Base-by-base conservation (phyloP, 228 moss, liverwort and hornwort species). In the Sphagnum fallax region DNA sequence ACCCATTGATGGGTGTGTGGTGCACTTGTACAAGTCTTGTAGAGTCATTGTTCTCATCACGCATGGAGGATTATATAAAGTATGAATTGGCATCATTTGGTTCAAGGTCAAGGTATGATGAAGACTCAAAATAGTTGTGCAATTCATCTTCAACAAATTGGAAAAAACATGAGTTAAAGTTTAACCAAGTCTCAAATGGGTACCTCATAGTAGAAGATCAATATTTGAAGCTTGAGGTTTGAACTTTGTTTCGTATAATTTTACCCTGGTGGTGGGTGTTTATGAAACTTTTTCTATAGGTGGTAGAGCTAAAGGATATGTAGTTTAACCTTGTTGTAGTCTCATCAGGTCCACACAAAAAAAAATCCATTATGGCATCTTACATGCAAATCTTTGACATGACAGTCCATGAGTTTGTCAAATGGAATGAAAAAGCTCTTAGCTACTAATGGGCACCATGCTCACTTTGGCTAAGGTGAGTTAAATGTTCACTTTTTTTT, bases 371-470 rank as follows among this genome's bases (percentile, higher is more conserved):
- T 32, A 80, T 70, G 68, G 65, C 75, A 12, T 57, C 67, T 12
- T 67, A 78, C 51, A 87, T 85, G 52, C 92, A 87, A 75, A 89
- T 89, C 53, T 86, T 77, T 15, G 78, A 85, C 0, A 66, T 75
- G 63, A 90, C 89, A 49, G 91, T 93, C 5, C 76, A 87, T 75
- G 93, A 93, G 68, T 92, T 91, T 76, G 77, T 98, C 60, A 69
- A 73, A 47, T 93, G 97, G 91, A 93, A 92, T 68, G 97, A 93
- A 73, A 93, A 98, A 76, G 88, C 93, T 67, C 76, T 89, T 6
- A 71, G 82, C 10, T 93, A 93, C 4, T 93, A 91, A n/a, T n/a
- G n/a, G n/a, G n/a, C 74, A 85, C 78, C 50, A 77, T 98, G 51
- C 87, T 98, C 60, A 88, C 91, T 59, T 78, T 84, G 32, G 32